Conservation (phyloP, 169 alveolate genomes). For the Plasmodium billcollinsi region DNA sequence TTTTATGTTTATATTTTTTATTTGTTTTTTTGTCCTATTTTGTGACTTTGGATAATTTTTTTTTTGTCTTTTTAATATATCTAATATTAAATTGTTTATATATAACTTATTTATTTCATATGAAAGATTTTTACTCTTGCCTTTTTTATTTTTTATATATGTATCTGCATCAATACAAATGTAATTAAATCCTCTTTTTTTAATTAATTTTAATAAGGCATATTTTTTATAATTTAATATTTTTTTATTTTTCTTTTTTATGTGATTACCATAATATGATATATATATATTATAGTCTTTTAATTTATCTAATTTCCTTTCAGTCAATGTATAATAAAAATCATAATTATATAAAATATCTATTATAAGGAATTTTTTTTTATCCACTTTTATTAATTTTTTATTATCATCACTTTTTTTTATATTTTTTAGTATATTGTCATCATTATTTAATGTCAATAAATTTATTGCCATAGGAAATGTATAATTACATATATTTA, state of each 20-base stretch:
- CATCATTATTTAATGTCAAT: constrained; percentile 29
- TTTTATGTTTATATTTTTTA: neutral
- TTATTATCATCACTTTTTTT: neutral
- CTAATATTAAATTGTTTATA: constrained; percentile 59
- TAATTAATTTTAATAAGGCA: constrained; percentile 20
- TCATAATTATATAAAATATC: constrained; percentile 63
- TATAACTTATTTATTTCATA: constrained; percentile 38
- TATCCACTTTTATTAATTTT: constrained; percentile 10
- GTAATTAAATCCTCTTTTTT: constrained; percentile 47
- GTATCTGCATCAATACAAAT: constrained; percentile 69
- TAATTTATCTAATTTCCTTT: neutral
- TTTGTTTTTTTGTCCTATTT: neutral
- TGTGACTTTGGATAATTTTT: neutral
- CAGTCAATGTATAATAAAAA: constrained; percentile 51
- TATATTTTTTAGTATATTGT: neutral
- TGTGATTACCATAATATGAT: constrained; percentile 52
- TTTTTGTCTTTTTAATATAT: constrained; percentile 52
- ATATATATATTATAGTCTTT: constrained; percentile 32
- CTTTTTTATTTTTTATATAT: constrained; percentile 69
- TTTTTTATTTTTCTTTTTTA: constrained; percentile 46
- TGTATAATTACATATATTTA: constrained; percentile 42
- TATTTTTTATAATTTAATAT: constrained; percentile 53
- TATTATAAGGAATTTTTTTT: constrained; percentile 36
- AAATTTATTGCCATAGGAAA: constrained; percentile 72
- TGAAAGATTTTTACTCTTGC: neutral